Percentiles rank a stretch among this genome's conserved stretches.
Conservation (phyloP, 306 rosid species). For the Trifolium repens region DNA sequence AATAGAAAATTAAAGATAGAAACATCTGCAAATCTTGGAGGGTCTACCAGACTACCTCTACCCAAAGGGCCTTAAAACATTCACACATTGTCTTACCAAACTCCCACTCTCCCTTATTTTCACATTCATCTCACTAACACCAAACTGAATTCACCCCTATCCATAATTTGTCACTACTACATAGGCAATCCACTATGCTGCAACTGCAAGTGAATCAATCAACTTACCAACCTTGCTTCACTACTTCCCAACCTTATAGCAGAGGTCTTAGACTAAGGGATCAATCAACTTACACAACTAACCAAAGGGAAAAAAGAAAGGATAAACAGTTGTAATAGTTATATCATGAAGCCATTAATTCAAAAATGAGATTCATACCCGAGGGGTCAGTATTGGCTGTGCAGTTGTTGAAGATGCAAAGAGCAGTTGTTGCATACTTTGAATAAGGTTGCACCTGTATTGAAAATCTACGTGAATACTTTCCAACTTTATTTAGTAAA, state of each 20-base stretch:
- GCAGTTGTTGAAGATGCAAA: conserved; percentile 99
- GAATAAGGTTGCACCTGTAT: conserved; percentile 86
- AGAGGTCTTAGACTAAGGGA: conserved; percentile 10
- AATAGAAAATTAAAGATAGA: conserved; percentile 18
- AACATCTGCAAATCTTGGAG: conserved; percentile 19
- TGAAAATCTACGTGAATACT: conserved; percentile 14
- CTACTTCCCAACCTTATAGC: conserved; percentile 21
- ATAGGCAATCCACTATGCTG: conserved; percentile 4
- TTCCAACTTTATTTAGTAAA: conserved; percentile 18
- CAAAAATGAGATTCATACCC: conserved; percentile 59
- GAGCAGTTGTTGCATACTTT: conserved; percentile 90
- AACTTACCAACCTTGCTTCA: conserved; percentile 4
- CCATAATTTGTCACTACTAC: not conserved
- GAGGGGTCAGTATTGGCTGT: conserved; percentile 91
- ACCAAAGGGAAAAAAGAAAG: not conserved
- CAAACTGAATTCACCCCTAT: conserved; percentile 4
- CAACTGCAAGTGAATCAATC: not conserved
- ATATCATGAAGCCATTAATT: conserved; percentile 34
- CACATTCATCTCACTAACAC: not conserved
- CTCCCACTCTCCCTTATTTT: conserved; percentile 13
- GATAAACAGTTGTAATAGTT: conserved; percentile 27
- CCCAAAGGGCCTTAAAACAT: conserved; percentile 3
- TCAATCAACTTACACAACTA: conserved; percentile 15
- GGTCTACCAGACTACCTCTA: not conserved
- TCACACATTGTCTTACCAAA: not conserved